Base-by-base conservation (phyloP, 2,329 filamentous ascomycete species). In the Arachnomyces sp. region DNA sequence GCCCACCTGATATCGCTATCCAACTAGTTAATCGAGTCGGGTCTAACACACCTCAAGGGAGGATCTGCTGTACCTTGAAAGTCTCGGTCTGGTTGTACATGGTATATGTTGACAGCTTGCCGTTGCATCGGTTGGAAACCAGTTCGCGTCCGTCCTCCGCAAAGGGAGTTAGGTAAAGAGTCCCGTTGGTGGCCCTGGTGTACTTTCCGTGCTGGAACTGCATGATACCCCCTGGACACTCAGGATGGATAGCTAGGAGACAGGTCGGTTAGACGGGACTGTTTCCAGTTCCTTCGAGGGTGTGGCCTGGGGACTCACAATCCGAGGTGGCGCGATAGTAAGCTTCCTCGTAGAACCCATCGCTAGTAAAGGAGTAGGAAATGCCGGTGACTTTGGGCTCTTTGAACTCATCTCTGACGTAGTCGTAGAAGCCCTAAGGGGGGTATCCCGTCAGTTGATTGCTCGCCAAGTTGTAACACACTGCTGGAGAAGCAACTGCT, bases 141-240 rank as follows among this genome's bases (percentile, higher is more conserved):
- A 84, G 59, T 62, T 84, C 79, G 42, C 82, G 71, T 13, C 82
- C 82, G 54, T 86, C 82, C 2, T 77, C 73, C 14, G 66, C 67
- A 49, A 84, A 76, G 3, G 82, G 81, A 4, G 61, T 70, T 36
- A 84, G 63, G 4, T 60, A 59, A 16, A 86, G 60, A 4, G 74
- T 77, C 31, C 78, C 77, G 52, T 82, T 74, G 14, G 63, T 51
- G 32, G 70, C 64, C 48, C 77, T 64, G 4, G 65, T 63, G 56
- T 76, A 83, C 40, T 60, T 76, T 31, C 82, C 82, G 55, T 86
- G 82, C 56, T 86, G 82, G 71, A 77, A 86, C 62, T 84, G 80
- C 67, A 85, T 76, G 35, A 84, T 72, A 7, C 74, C 78, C 39
- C 70, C 68, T 2, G 79, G 75, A 51, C 81, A 85, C 44, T 66